Base-by-base conservation (phyloP, 148 eudicot species). In the Chenopodium quinoa region DNA sequence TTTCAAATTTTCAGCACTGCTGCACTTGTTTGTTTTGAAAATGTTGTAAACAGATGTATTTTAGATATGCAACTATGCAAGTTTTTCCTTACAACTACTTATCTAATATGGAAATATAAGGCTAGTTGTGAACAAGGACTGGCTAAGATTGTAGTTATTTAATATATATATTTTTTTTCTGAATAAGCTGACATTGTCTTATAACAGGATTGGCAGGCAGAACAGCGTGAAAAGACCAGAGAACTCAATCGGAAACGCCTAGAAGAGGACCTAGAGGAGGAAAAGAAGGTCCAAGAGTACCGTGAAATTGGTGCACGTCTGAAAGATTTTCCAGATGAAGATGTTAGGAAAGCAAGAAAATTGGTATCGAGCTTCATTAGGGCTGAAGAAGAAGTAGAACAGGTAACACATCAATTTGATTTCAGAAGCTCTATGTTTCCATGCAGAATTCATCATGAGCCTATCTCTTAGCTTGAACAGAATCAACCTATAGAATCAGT, bases 381-480 rank as follows among this genome's bases (percentile, higher is more conserved):
- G 87, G 89, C 99, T 63, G 99, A 91, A 84, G 99, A 96, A 87
- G 99, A 96, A 91, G 89, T 96, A 37, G 99, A 96, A 90, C 97
- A 91, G 98, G 99, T 96, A 83, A 79, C 74, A 64, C 73, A 47
- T 77, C 32, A 48, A 2, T 75, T 67, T 22, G 34, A 14, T 29
- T 40, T 32, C 3, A 48, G 47, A 37, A 63, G 25, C 25, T 4
- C 79, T 71, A 23, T 72, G n/a, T 68, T 64, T 60, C 22, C 5
- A 0, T 8, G n/a, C 16, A 13, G 14, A 75, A 64, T 4, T n/a
- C 37, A 16, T 32, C n/a, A 31, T 78, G 60, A 75, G 46, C 72
- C 23, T 79, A 32, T n/a, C 6, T 64, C 25, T 52, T 46, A 66
- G 65, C 70, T 54, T 78, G 58, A 22, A 70, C n/a, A 29, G 34